phyloP scores from a whole-genome alignment of 192 early-diverging fungal genomes.

The Piromyces sp. region DNA sequence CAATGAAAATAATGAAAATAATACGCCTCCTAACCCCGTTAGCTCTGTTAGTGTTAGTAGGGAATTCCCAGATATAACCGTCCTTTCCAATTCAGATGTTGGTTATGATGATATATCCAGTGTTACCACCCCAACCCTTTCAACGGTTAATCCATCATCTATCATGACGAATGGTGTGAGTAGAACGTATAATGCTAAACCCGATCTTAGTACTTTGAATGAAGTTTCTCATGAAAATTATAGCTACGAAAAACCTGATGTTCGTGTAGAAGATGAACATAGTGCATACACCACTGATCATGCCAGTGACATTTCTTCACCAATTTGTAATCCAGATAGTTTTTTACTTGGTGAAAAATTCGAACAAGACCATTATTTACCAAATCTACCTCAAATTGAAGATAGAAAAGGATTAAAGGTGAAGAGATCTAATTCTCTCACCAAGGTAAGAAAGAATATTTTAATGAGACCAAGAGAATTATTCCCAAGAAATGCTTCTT shows the following conservation, averaged over 20 bases:
- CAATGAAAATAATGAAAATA: no score
- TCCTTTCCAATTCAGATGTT: neutral
- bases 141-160: neutral
- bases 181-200: neutral
- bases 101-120: neutral
- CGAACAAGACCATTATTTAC: neutral
- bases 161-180: neutral
- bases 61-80: neutral
- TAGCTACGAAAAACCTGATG: neutral
- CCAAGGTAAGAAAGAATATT: neutral
- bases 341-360: neutral
- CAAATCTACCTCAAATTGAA: neutral
- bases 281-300: no score
- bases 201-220: neutral
- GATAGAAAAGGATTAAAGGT: neutral
- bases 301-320: neutral
- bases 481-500: neutral
- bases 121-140: neutral
- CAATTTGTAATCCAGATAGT: neutral
- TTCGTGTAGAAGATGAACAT: no score
- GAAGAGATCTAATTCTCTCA: neutral
- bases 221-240: neutral
- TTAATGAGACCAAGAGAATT: neutral
- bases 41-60: neutral
- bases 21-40: no score